These are phyloP conservation scores for Mycena venus DNA, from an alignment of 768 basidiomycete species.

Conservation along the genomic window DNA sequence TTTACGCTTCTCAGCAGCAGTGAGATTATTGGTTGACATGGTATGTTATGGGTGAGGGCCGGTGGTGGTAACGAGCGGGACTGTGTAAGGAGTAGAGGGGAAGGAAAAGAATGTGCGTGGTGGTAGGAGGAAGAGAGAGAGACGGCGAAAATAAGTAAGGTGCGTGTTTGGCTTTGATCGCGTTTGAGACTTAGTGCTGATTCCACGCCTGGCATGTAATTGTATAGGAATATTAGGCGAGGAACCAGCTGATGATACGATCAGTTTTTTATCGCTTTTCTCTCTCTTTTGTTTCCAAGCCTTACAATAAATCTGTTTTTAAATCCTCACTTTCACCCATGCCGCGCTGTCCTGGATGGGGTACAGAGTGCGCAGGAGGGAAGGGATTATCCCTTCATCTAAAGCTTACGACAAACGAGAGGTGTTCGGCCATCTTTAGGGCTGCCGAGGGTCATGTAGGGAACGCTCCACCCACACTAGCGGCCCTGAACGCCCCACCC, in stretches of 20 bases:
- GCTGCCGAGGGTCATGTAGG: neutral
- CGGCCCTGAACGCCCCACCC: neutral
- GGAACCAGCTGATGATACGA: neutral
- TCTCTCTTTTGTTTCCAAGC: neutral
- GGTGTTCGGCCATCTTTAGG: neutral
- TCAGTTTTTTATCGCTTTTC: neutral
- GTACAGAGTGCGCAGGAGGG: neutral
- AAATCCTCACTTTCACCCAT: neutral
- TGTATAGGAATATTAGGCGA: no score
- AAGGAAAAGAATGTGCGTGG: neutral
- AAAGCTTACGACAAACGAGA: neutral
- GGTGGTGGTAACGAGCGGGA: neutral
- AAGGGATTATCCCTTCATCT: conserved; percentile 7
- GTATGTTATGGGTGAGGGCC: neutral
- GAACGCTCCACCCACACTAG: neutral
- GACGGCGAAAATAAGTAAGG: neutral
- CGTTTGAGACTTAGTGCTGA: neutral
- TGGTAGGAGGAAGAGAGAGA: neutral
- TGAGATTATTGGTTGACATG: neutral
- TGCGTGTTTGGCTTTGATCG: neutral
- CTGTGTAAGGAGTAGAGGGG: neutral
- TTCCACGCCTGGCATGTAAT: neutral
- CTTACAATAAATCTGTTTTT: neutral
- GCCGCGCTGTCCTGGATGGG: neutral
- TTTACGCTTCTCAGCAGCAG: neutral